Conservation (phyloP, 148 eudicot species). For the Drosera capensis region DNA sequence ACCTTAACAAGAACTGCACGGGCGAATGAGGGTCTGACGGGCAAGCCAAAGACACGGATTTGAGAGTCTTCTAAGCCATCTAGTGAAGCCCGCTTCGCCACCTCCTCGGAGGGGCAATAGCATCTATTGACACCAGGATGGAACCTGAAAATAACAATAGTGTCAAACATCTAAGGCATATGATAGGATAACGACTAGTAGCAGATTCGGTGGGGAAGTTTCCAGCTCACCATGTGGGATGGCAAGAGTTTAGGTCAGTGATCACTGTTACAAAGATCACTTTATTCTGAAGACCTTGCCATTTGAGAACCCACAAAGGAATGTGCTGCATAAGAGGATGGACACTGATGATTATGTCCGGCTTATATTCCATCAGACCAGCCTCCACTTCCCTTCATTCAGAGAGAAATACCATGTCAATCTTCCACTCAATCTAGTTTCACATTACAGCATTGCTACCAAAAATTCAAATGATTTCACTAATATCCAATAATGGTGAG, state of each 20-base stretch:
- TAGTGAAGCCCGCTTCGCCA: slow-evolving; percentile 73
- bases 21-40: slow-evolving; percentile 81
- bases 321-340: slow-evolving; percentile 99
- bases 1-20: slow-evolving; percentile 75
- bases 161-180: neutral
- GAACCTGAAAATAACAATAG: slow-evolving; percentile 37
- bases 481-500: too few species aligned
- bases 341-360: slow-evolving; percentile 84
- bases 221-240: slow-evolving; percentile 64
- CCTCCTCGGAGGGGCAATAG: slow-evolving; percentile 88
- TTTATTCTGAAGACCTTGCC: slow-evolving; percentile 95
- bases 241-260: slow-evolving; percentile 91
- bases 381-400: slow-evolving; percentile 86
- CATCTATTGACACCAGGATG: slow-evolving; percentile 82
- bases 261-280: slow-evolving; percentile 88
- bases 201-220: neutral
- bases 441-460: too few species aligned
- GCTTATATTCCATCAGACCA: slow-evolving; percentile 93
- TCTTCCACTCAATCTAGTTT: too few species aligned
- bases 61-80: slow-evolving; percentile 77
- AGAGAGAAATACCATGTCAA: neutral
- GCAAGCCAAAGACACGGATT: slow-evolving; percentile 79
- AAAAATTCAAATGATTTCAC: too few species aligned
- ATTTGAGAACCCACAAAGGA: slow-evolving; percentile 92
- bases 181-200: neutral